Base-by-base conservation (phyloP, 805 yeast species). In the Zygosaccharomyces kombuchaensis region DNA sequence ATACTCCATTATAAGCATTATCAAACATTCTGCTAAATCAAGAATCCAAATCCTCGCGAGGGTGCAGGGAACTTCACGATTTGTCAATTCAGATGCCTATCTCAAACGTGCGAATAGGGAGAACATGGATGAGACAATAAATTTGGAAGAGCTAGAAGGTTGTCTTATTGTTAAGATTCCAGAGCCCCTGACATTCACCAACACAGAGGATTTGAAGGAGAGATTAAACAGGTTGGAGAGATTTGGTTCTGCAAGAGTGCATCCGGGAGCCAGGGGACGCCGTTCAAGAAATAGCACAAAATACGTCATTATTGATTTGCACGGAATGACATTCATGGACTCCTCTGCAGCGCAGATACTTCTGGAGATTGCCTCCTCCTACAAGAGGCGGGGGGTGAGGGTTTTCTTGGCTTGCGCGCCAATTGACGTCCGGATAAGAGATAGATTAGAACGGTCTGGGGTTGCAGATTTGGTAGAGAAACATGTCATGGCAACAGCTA, bases 141-240 rank as follows among this genome's bases (percentile, higher is more conserved):
- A 55, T 30, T 61, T 71, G 23, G 77, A 74, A 55, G 70, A 70
- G 32, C 70, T 84, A 40, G 86, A 82, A 53, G 89, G 88, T 0
- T 84, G 89, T 45, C 69, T 90, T 29, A 78, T 88, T 23, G 84
- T 89, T 30, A 84, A 82, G 52, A 77, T 89, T 35, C 89, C 96
- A 0, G 96, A 89, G 59, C 96, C 96, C 1, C 70, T 89, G 48
- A 87, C 90, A 4, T 89, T 89, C 65, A 87, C 95, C 32, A 89
- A 90, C 62, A 76, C 90, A 6, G 84, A 84, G 22, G 95, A 87
- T 55, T 69, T 89, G 50, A 80, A 83, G 50, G 71, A 77, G 46
- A 71, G 91, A 30, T 68, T 89, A 47, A 69, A 74, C 35, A 70
- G 96, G 36, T 68, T 89, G 23, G 96, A 89, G 59, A 67, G 77